phyloP scores from a whole-genome alignment of 2,329 filamentous ascomycete genomes.

The Corynespora cassiicola region DNA sequence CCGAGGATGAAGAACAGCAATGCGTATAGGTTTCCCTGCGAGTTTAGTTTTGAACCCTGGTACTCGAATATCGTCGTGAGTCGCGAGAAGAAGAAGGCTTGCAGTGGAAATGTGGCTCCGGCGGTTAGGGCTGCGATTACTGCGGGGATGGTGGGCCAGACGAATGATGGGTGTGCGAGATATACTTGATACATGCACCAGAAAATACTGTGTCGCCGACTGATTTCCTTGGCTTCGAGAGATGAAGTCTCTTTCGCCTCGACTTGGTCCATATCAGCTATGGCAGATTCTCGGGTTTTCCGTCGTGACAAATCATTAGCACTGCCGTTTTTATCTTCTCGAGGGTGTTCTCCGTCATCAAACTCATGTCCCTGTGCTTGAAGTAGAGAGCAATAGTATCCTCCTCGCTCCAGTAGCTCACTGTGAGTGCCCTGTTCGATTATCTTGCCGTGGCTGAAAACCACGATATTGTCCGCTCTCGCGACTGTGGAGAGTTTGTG shows the following conservation, averaged over 20 bases:
- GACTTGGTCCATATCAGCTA: no score
- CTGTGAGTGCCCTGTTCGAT: slow-evolving; percentile 89
- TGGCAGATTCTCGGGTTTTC: slow-evolving; percentile 8
- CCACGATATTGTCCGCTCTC: slow-evolving; percentile 92
- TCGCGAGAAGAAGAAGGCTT: slow-evolving; percentile 13
- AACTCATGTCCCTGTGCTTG: slow-evolving; percentile 8
- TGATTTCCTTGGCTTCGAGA: slow-evolving; percentile 9
- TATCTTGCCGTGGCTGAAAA: slow-evolving; percentile 79
- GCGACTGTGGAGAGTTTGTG: slow-evolving; percentile 91
- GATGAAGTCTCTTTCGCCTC: no score
- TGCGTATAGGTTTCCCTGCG: slow-evolving; percentile 2
- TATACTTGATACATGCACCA: slow-evolving; percentile 14
- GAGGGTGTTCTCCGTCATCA: slow-evolving; percentile 1
- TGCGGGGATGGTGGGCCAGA: slow-evolving; percentile 3
- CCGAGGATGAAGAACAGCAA: slow-evolving; percentile 5
- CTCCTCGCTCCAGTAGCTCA: slow-evolving; percentile 56
- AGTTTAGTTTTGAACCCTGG: slow-evolving; percentile 1
- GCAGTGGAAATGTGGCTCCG: slow-evolving; percentile 7
- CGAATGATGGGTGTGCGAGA: slow-evolving; percentile 5
- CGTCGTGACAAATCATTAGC: slow-evolving; percentile 6
- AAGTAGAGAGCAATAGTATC: slow-evolving; percentile 10
- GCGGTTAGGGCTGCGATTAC: slow-evolving; percentile 1
- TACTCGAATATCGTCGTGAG: slow-evolving; percentile 6
- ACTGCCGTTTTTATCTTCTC: not conserved
- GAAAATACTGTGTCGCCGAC: slow-evolving; percentile 5